A percentile compares a stretch with the other conserved stretches of the same genome.
phyloP scores from a whole-genome alignment of 257 asterid species.

The Phtheirospermum japonicum region DNA sequence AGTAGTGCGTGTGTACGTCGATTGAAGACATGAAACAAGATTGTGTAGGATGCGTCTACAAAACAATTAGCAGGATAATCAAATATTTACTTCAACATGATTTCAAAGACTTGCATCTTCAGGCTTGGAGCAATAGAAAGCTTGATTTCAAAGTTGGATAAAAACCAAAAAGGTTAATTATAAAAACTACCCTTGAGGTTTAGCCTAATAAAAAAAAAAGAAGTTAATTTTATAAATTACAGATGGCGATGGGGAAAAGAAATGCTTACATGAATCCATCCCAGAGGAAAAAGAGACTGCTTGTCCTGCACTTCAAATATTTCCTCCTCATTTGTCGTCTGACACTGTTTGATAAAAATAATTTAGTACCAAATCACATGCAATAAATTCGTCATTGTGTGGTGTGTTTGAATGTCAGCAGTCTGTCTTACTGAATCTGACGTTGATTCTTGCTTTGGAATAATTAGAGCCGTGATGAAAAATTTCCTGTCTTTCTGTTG shows the following conservation, averaged over 20 bases:
- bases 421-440: constrained; percentile 76
- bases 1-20: constrained; percentile 93
- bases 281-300: constrained; percentile 78
- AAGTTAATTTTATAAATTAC: no score
- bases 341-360: constrained; percentile 61
- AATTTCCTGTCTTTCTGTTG: constrained; percentile 78
- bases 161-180: background rate
- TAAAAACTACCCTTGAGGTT: background rate
- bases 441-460: constrained; percentile 98
- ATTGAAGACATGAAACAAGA: constrained; percentile 99
- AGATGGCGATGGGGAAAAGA: no score
- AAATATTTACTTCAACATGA: constrained; percentile 18
- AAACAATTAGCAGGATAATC: constrained; percentile 28
- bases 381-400: constrained; percentile 1
- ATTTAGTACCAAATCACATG: constrained; percentile 26
- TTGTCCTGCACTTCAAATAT: constrained; percentile 97
- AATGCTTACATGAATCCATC: constrained; percentile 92
- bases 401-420: constrained; percentile 11
- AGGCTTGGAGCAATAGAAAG: background rate
- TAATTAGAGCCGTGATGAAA: constrained; percentile 83
- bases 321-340: constrained; percentile 93
- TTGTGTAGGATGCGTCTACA: constrained; percentile 99
- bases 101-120: constrained; percentile 10
- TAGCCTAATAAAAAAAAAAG: background rate
- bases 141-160: background rate